Evolutionary conservation across 306 rosid genomes (phyloP), one percentile per base, ranked within the genome.

Genomic region (Cercis canadensis): DNA sequence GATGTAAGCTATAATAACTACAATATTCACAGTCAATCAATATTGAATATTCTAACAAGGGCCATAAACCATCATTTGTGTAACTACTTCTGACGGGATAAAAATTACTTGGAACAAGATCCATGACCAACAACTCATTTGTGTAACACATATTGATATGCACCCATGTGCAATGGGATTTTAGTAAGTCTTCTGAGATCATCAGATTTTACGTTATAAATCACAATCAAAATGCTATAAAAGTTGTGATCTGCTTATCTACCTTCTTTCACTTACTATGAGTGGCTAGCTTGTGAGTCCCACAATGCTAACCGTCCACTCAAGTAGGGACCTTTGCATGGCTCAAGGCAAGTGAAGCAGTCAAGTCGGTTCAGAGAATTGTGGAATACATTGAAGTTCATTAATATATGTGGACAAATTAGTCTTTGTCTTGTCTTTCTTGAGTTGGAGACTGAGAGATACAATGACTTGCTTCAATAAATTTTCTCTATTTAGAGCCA

Each of bases 121-220:
- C 74, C 74, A 67, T 55, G 11, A 18, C 46, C 57, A 29, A 24
- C 1, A 24, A 1, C n/a, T 51, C 34, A 15, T 65, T 64, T 57
- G 62, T 68, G 70, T 34, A 57, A 18, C 55, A n/a, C 57, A 47
- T 63, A 63, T 24, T 66, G 82, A 80, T 84, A 67, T 50, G 70
- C 69, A 61, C 43, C 74, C 81, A 77, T 79, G 79, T 77, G 85
- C 70, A 44, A 34, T 46, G n/a, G 31, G 86, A 78, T 81, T 65
- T 52, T 74, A n/a, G 57, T 58, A 58, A 69, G 80, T 77, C 70
- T 67, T 57, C 56, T 79, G 81, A 69, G 72, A 41, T 68, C 66
- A 71, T 78, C 34, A 24, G 29, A 24, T 24, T 24, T 3, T 24
- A 3, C 1, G 29, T 24, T 24, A 24, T 24, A 24, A 24, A 1